Base-by-base conservation (phyloP, 1,284 basidiomycete genomes). In the Tylopilus sp. region DNA sequence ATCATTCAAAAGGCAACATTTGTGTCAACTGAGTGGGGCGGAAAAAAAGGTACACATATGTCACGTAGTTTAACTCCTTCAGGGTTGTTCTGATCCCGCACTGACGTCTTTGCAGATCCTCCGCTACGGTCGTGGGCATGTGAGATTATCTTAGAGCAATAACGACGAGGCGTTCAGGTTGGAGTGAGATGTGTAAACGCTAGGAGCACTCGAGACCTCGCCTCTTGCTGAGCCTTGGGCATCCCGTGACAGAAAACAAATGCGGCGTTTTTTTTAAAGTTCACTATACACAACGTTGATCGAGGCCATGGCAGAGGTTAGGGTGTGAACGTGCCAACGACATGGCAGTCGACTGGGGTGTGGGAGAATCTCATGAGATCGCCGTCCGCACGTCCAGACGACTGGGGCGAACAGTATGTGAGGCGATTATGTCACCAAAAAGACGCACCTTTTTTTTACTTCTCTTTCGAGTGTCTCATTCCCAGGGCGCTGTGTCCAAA, bases 261-360 rank as follows among this genome's bases (percentile, higher is more conserved):
- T 43, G 54, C 29, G 36, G 59, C 28, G 35, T 44, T 44, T 44
- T 46, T 62, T 61, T 53, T 50, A 20, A 54, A 44, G 61, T 62
- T 65, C 63, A 62, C 51, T 60, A 40, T 53, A 40, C 48, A 46
- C 38, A 34, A 31, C 33, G 18, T 30, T 52, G 59, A 61, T 61
- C 62, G 59, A 57, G 60, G 35, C 14, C 28, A 56, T 46, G 46
- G 36, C 47, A 51, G 33, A 50, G 52, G 60, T 65, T 35, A 64
- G 64, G 56, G 64, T 66, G 64, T 51, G 65, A 63, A 64, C 60
- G 60, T 66, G 65, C 47, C 57, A 50, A 51, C 58, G 55, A 61
- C 50, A 45, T 51, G 59, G 53, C 49, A 30, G 41, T 12, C 44
- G 36, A 50, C 49, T 3, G 21, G 20, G 42, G 57, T 67, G 62